Evolutionary conservation across 2,329 filamentous ascomycete species (phyloP).

Genomic region (Kalmusia sp.): DNA sequence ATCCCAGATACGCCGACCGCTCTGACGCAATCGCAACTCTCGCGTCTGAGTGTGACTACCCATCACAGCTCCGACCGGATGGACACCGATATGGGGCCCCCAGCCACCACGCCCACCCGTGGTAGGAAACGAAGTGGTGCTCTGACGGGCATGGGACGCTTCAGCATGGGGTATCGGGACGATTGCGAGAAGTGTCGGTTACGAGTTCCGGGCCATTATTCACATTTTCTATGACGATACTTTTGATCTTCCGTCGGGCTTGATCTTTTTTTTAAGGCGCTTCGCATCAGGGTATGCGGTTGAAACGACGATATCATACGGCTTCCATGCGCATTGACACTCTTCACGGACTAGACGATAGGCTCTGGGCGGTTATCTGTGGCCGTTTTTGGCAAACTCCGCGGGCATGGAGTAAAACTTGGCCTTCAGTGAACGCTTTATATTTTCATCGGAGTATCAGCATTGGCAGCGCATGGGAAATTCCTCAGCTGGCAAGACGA

Average conservation of each 20-base stretch:
- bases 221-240: conserved; percentile 48
- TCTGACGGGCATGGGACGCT: conserved; percentile 46
- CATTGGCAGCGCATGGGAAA: neutral
- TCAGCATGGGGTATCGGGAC: conserved; percentile 57
- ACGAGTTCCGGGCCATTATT: conserved; percentile 58
- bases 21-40: conserved; percentile 46
- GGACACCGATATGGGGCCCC: conserved; percentile 30
- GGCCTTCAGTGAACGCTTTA: neutral
- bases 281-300: neutral
- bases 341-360: neutral
- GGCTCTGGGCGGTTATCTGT: neutral
- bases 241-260: neutral
- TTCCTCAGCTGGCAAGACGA: too few relatives aligned
- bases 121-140: conserved; percentile 49
- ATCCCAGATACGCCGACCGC: conserved; percentile 46
- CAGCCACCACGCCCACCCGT: conserved; percentile 31
- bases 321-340: neutral
- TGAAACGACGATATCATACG: neutral
- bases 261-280: neutral
- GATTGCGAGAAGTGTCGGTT: conserved; percentile 58
- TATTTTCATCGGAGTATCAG: neutral
- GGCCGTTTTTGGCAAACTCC: neutral
- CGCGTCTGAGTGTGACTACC: conserved; percentile 45
- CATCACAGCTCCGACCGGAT: conserved; percentile 38
- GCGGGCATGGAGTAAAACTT: neutral